These are phyloP conservation scores for Emydomyces testavorans DNA, from an alignment of 2,329 filamentous ascomycete genomes.

Conservation along the genomic window DNA sequence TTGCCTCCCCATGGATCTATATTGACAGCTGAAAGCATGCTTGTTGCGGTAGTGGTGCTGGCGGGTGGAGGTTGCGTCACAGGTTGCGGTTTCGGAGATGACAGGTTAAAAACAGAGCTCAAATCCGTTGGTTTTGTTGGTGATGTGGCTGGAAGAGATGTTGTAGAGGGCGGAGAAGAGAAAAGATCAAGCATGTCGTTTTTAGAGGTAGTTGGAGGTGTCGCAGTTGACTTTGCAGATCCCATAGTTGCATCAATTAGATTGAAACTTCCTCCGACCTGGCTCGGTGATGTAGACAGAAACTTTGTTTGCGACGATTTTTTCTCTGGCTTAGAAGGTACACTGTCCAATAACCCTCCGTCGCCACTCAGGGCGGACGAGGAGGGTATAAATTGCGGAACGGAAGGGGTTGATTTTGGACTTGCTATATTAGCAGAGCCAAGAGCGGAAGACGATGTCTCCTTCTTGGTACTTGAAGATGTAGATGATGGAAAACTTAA, in stretches of 20 bases:
- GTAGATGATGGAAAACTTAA: constrained; percentile 48
- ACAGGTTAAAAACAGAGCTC: constrained; percentile 74
- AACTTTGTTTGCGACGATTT: constrained; percentile 35
- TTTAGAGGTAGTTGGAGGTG: constrained; percentile 41
- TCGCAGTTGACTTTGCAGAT: constrained; percentile 34
- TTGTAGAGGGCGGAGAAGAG: constrained; percentile 35
- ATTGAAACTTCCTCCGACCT: constrained; percentile 37
- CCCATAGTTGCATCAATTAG: constrained; percentile 16
- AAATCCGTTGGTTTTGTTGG: constrained; percentile 33
- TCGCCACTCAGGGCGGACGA: constrained; percentile 53
- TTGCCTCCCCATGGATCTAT: constrained; percentile 78
- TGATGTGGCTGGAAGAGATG: constrained; percentile 34
- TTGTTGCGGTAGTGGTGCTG: constrained; percentile 33
- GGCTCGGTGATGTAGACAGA: constrained; percentile 36
- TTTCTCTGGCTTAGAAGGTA: constrained; percentile 49
- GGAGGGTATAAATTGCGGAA: constrained; percentile 40
- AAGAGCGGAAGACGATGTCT: constrained; percentile 17
- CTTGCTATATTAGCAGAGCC: constrained; percentile 25
- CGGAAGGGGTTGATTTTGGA: constrained; percentile 35
- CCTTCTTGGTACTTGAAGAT: constrained; percentile 26
- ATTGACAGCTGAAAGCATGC: constrained; percentile 24
- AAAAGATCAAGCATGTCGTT: constrained; percentile 75
- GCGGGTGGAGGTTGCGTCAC: constrained; percentile 23
- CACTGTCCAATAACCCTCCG: constrained; percentile 66
- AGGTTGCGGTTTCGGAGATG: constrained; percentile 33